Evolutionary conservation across 495 filamentous ascomycete species (phyloP), one percentile per base, ranked within the genome.

Genomic region (Trichoderma gamsii): DNA sequence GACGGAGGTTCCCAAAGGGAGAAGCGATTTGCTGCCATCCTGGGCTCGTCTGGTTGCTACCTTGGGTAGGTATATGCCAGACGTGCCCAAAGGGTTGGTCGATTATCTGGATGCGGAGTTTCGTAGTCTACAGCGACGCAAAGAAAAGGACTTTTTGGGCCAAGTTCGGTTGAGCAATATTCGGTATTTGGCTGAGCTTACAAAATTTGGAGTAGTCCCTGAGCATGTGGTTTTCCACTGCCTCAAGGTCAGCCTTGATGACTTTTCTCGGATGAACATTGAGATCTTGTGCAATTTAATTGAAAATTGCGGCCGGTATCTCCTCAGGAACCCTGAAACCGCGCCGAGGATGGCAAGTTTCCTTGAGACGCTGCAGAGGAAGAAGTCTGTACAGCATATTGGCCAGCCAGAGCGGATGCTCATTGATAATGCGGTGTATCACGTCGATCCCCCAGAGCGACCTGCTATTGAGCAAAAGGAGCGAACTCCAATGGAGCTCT

Each of bases 171-270:
- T 93, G 72, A 87, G 90, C 78, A 99, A 99, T 77, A 92, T 97
- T 65, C 92, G 95, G 8, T 99, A 99, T 73, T 86, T 99, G 66
- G 95, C 95, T 11, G 95, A 99, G 76, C 79, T 99, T 74, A 97
- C 95, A 64, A 99, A 99, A 73, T 99, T 98, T 74, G 94, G 95
- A 51, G 92, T 98, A 35, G 93, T 99, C 25, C 96, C 95, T 11
- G 94, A 99, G 77, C 95, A 99, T 76, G 93, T 98, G 71, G 95
- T 98, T 68, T 99, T 99, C 78, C 96, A 99, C 72, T 98, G 94
- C 77, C 85, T 99, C 69, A 98, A 96, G 76, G 93, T 99, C 72
- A 95, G 95, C 69, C 80, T 98, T 7, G 96, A 99, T 72, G 95
- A 99, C 70, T 98, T 99, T 71, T 97, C 96, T 11, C 86, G 93